Evolutionary conservation across 495 filamentous ascomycete genomes (phyloP).

Genomic region (Thozetella sp.): DNA sequence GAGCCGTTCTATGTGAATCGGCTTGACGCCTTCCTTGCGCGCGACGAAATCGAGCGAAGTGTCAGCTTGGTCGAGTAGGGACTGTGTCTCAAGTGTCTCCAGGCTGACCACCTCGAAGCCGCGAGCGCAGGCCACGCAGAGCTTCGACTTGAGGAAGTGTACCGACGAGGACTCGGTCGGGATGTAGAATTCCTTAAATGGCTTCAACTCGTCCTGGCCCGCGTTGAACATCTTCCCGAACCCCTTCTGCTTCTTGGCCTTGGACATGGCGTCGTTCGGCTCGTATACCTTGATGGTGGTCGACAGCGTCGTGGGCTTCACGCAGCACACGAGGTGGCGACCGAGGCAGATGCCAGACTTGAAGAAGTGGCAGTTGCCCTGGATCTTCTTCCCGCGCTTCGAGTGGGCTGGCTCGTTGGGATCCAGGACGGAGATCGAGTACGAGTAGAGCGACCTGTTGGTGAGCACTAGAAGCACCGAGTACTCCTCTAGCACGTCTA

Average conservation of each 20-base stretch:
- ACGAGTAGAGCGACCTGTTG: conserved; percentile 88
- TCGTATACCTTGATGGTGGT: conserved; percentile 98
- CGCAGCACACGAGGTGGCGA: conserved; percentile 90
- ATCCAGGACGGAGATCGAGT: conserved; percentile 80
- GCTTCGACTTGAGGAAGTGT: conserved; percentile 94
- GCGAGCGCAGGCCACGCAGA: conserved; percentile 92
- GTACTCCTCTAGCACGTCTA: conserved; percentile 96
- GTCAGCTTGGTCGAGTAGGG: conserved; percentile 95
- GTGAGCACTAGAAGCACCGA: conserved; percentile 87
- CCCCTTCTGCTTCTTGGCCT: conserved; percentile 87
- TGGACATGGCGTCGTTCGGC: conserved; percentile 87
- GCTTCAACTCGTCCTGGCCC: conserved; percentile 90
- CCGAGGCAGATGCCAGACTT: conserved; percentile 94
- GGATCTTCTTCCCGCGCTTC: conserved; percentile 95
- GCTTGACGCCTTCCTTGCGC: conserved; percentile 87
- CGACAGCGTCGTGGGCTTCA: conserved; percentile 86
- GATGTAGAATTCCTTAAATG: conserved; percentile 99
- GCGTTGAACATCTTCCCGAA: conserved; percentile 93
- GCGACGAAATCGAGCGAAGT: conserved; percentile 97
- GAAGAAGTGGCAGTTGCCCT: conserved; percentile 97
- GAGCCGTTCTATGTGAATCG: conserved; percentile 97
- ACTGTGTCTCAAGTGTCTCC: conserved; percentile 96
- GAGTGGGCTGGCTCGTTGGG: conserved; percentile 74
- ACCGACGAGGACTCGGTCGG: conserved; percentile 95
- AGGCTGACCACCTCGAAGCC: conserved; percentile 98